Evolutionary conservation across 306 rosid species (phyloP).

Genomic region (Medicago arabica): DNA sequence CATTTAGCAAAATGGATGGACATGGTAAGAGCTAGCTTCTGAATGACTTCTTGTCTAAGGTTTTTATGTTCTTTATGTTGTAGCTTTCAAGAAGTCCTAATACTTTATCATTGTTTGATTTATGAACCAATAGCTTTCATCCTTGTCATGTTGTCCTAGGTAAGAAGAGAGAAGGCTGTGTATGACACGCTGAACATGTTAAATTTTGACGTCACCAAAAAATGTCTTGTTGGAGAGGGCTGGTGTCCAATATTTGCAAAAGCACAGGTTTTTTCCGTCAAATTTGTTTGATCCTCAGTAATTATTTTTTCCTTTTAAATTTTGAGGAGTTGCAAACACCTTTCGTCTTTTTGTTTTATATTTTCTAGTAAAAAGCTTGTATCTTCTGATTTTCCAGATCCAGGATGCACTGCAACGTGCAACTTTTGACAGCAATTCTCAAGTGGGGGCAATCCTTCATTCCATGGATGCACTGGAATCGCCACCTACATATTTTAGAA

Average conservation of each 20-base stretch:
- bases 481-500: conserved; percentile 96
- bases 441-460: conserved; percentile 93
- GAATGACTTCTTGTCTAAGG: conserved; percentile 28
- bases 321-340: conserved; percentile 20
- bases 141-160: conserved; percentile 66
- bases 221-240: conserved; percentile 98
- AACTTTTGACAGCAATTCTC: conserved; percentile 96
- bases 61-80: conserved; percentile 25
- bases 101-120: conserved; percentile 13
- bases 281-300: conserved; percentile 12
- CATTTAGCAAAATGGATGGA: conserved; percentile 86
- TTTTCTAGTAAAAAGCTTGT: conserved; percentile 30
- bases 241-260: conserved; percentile 96
- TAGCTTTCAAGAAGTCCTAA: conserved; percentile 31
- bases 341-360: conserved; percentile 29
- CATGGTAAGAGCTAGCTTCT: conserved; percentile 65
- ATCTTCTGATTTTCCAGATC: conserved; percentile 65
- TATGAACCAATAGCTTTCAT: conserved; percentile 46
- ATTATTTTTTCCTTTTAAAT: not conserved
- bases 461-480: conserved; percentile 86
- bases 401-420: conserved; percentile 95
- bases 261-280: conserved; percentile 63
- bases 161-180: conserved; percentile 97
- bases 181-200: conserved; percentile 94
- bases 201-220: conserved; percentile 97